Base-by-base conservation (phyloP, 768 basidiomycete genomes). In the Mrakia frigida region DNA sequence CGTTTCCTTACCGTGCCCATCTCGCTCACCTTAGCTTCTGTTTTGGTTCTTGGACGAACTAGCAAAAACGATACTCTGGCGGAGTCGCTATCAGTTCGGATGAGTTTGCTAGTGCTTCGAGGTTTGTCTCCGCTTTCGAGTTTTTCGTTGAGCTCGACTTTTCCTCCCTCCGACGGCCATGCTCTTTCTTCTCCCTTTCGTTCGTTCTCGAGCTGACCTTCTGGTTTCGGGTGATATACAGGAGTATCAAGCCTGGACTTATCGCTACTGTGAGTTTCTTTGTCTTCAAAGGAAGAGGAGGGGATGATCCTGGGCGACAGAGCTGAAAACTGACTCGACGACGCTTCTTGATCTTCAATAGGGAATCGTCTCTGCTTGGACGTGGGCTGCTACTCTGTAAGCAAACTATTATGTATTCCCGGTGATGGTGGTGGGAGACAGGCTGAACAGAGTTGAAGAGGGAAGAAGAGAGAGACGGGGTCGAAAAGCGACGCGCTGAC, bases 231-330 rank as follows among this genome's bases (percentile, higher is more conserved):
- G 41, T 73, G 37, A 11, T 73, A 92, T 35, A 9, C 33, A 68
- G 65, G 43, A 90, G 90, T 74, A 88, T 96, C 74, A 94, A 94
- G 79, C 93, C 95, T 11, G 94, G 94, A 18, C 86, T 98, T 63
- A 94, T 97, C 76, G 93, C 94, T 0, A 89, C 92, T 25, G 77
- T 75, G 33, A 77, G 93, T 96, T 90, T 28, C 10, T 11, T 43
- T 9, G 43, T n/a, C n/a, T n/a, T n/a, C n/a, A 46, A 14, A 14
- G 43, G 43, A 10, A 28, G 18, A 18, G 16, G 39, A 11, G 43
- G n/a, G 18, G 25, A 31, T n/a, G n/a, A 33, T 18, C 50, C 4
- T 21, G 14, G 13, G 31, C n/a, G n/a, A n/a, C n/a, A 50, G 21
- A 21, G 5, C 43, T 21, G 16, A 50, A 50, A 50, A 21, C 46